Percentiles rank a stretch among this genome's conserved stretches.
Conservation (phyloP, 192 early-diverging fungal genomes). For the Podila epicladia region DNA sequence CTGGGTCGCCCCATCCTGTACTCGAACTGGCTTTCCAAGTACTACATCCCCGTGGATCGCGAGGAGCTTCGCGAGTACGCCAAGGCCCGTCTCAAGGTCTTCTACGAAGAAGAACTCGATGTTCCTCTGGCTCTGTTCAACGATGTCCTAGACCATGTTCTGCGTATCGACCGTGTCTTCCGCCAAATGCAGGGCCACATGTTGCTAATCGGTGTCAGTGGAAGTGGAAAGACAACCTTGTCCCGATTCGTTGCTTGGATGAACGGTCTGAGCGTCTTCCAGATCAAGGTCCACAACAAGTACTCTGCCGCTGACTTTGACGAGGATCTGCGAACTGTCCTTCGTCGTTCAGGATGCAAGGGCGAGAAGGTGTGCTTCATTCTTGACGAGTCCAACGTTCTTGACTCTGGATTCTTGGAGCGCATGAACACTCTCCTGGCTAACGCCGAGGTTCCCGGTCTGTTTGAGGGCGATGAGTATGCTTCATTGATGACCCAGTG, state of each 20-base stretch:
- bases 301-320: slow-evolving; percentile 98
- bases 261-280: slow-evolving; percentile 96
- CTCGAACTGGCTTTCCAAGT: slow-evolving; percentile 97
- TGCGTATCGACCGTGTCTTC: slow-evolving; percentile 98
- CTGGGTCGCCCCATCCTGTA: slow-evolving; percentile 93
- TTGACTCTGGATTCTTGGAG: slow-evolving; percentile 97
- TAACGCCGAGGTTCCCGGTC: slow-evolving; percentile 97
- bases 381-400: slow-evolving; percentile 97
- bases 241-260: slow-evolving; percentile 99
- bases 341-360: slow-evolving; percentile 93
- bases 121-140: slow-evolving; percentile 93
- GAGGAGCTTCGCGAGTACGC: slow-evolving; percentile 93
- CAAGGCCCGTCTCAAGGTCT: slow-evolving; percentile 93
- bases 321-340: slow-evolving; percentile 92
- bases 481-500: slow-evolving; percentile 93
- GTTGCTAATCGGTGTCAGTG: slow-evolving; percentile 97
- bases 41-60: slow-evolving; percentile 90
- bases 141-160: slow-evolving; percentile 96
- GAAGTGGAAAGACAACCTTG: slow-evolving; percentile 97
- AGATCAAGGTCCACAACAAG: slow-evolving; percentile 98
- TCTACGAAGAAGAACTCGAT: slow-evolving; percentile 99
- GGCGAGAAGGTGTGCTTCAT: slow-evolving; percentile 99
- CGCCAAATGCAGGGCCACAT: slow-evolving; percentile 98
- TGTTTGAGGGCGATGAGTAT: slow-evolving; percentile 99
- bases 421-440: slow-evolving; percentile 99